Conservation (phyloP, 257 asterid species). For the Penstemon davidsonii region DNA sequence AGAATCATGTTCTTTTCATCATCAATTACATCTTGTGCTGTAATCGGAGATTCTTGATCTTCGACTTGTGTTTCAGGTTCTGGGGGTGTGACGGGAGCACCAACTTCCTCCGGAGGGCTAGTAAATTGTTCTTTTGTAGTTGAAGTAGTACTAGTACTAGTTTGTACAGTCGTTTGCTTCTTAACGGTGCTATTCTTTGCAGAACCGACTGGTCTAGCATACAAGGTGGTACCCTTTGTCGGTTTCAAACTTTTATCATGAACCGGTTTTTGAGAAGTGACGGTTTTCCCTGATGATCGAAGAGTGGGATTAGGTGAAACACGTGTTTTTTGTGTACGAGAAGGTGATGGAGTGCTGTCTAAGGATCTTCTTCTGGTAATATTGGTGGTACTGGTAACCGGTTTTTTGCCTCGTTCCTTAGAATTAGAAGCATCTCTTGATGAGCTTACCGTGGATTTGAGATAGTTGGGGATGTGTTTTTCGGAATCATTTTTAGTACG, state of each 20-base stretch:
- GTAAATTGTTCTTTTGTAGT: too few relatives aligned
- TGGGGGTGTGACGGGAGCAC: too few relatives aligned
- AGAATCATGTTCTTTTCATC: too few relatives aligned
- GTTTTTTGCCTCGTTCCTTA: constrained; percentile 37
- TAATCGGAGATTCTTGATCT: too few relatives aligned
- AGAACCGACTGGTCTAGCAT: constrained; percentile 18
- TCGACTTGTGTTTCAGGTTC: too few relatives aligned
- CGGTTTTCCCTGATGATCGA: constrained; percentile 36
- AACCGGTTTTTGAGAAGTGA: constrained; percentile 30
- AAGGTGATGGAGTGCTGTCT: constrained; percentile 44
- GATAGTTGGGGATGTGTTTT: constrained; percentile 39
- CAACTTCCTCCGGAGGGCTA: too few relatives aligned
- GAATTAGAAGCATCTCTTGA: constrained; percentile 31
- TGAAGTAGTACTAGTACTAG: too few relatives aligned
- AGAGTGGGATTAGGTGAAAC: constrained; percentile 37
- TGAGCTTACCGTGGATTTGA: constrained; percentile 39
- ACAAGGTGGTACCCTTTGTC: constrained; percentile 31
- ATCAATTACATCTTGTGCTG: too few relatives aligned
- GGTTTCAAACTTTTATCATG: constrained; percentile 38
- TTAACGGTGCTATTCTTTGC: too few relatives aligned
- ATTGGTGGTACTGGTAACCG: constrained; percentile 31
- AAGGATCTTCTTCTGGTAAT: constrained; percentile 40
- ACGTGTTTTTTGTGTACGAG: constrained; percentile 37
- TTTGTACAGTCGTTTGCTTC: too few relatives aligned
- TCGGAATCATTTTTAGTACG: constrained; percentile 29